Evolutionary conservation across 2,329 filamentous ascomycete species (phyloP), one percentile per base, ranked within the genome.

Genomic region (Thielaviopsis ethacetica): DNA sequence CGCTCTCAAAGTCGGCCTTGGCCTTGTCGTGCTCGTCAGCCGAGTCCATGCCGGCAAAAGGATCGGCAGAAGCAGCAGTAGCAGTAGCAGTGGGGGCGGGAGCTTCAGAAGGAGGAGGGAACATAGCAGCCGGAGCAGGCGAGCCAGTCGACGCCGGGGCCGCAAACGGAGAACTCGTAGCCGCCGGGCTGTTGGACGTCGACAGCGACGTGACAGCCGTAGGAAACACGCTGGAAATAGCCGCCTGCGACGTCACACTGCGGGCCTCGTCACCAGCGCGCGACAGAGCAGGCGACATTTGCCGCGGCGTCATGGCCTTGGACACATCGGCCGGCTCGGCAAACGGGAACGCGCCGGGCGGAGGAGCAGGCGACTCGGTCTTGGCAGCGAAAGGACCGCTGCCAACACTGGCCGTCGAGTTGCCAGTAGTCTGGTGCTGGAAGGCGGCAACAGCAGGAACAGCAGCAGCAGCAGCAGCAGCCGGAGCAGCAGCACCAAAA

Each of bases 1-100:
- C 88, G 62, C 84, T 83, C 67, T 94, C 88, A 64, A 94, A 93
- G 65, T 93, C 88, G 55, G 87, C 83, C 72, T 89, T 89, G 49
- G 82, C 80, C 70, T 81, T 82, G 58, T 74, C 75, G 60, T 79
- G 72, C 59, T 80, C 76, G 62, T 77, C 69, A 27, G 72, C 72
- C 5, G 84, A 84, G 59, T 50, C 60, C 56, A 53, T 56, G 9
- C 13, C 51, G 7, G 58, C 24, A 44, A 59, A 54, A 7, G 62
- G 58, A 9, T 60, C 58, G 27, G 22, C 49, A 22, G 21, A 49
- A 51, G 26, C 22, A 2, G 51, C 38, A 34, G 54, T 50, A 54
- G 55, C 53, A 30, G 54, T 56, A 30, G 53, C 56, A 1, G 13
- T 57, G 4, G 56, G 53, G 44, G 34, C 57, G 24, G 53, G 27